Base-by-base conservation (phyloP, 2,329 filamentous ascomycete genomes). In the Talaromyces sp. region DNA sequence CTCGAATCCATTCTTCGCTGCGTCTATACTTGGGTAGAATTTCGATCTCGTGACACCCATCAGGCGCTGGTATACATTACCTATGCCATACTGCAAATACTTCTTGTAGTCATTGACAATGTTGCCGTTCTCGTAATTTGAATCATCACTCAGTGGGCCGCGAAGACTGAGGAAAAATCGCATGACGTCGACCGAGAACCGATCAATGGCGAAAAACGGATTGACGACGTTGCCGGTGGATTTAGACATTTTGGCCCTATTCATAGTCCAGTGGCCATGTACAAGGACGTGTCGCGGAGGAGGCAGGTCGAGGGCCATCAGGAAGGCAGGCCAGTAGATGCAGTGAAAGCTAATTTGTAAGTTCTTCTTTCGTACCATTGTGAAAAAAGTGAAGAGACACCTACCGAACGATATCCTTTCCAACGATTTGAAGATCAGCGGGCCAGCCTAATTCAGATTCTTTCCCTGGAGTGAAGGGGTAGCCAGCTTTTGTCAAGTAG, bases 271-370 rank as follows among this genome's bases (percentile, higher is more conserved):
- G 76, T 99, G 95, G 2, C 90, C 93, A 75, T 99, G 95, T 61
- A 92, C 92, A 2, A 99, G 82, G 37, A 99, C 86, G 68, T 88
- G 88, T 72, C 88, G 89, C 0, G 95, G 92, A 0, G 91, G 81
- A 1, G 92, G 90, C 4, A 98, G 82, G 60, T 89, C 88, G 14
- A 97, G 82, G 1, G 95, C 94, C 84, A 99, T 90, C 16, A 99
- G 87, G 70, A 99, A 90, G 3, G 95, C 95, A 0, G 95, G 95
- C 95, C 96, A 99, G 82, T 99, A 99, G 57, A 99, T 89, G 77
- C 92, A 94, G 76, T 99, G 96, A 77, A 99, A 99, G 19, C 83
- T 82, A 64, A 6, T 57, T 16, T 9, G 14, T 56, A 41, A 59
- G 60, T 5, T 14, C 52, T 52, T 41, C 33, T 50, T 16, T 19